Evolutionary conservation across 257 asterid species (phyloP).

Genomic region (Ilex aquifolium): DNA sequence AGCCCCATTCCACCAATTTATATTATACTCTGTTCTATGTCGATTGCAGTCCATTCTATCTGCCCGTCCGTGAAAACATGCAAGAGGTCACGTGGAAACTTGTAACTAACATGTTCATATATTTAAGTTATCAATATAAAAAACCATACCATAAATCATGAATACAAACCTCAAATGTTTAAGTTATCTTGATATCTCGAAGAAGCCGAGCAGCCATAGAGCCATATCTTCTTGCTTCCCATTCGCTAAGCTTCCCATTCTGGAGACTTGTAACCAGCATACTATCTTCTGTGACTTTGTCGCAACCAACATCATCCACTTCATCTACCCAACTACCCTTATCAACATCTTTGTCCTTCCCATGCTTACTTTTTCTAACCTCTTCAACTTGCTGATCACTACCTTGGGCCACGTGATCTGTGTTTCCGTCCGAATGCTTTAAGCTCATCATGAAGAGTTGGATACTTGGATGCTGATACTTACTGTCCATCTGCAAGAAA

Average conservation of each 20-base stretch:
- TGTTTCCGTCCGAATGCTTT: slow-evolving; percentile 32
- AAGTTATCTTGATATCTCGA: slow-evolving; percentile 67
- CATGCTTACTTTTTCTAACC: slow-evolving; percentile 26
- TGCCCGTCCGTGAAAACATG: too few relatives aligned
- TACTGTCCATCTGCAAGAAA: slow-evolving; percentile 68
- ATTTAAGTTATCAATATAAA: too few relatives aligned
- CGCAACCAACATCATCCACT: slow-evolving; percentile 16
- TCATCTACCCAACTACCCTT: slow-evolving; percentile 18
- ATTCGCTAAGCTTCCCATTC: slow-evolving; percentile 48
- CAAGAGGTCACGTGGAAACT: too few relatives aligned
- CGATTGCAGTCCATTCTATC: too few relatives aligned
- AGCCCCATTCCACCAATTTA: too few relatives aligned
- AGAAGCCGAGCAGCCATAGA: slow-evolving; percentile 98
- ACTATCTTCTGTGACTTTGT: slow-evolving; percentile 19
- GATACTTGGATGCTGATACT: slow-evolving; percentile 91
- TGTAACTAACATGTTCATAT: too few relatives aligned
- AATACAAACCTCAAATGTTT: slow-evolving; percentile 17
- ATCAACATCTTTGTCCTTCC: slow-evolving; percentile 37
- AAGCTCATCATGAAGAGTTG: slow-evolving; percentile 69
- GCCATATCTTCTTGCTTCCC: slow-evolving; percentile 89
- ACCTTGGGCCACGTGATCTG: slow-evolving; percentile 18
- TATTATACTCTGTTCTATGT: too few relatives aligned
- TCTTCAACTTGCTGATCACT: slow-evolving; percentile 22
- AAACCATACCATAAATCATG: too few relatives aligned
- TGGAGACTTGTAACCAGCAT: slow-evolving; percentile 18